phyloP scores from a whole-genome alignment of 257 asterid species.

The Scutellaria galericulata region DNA sequence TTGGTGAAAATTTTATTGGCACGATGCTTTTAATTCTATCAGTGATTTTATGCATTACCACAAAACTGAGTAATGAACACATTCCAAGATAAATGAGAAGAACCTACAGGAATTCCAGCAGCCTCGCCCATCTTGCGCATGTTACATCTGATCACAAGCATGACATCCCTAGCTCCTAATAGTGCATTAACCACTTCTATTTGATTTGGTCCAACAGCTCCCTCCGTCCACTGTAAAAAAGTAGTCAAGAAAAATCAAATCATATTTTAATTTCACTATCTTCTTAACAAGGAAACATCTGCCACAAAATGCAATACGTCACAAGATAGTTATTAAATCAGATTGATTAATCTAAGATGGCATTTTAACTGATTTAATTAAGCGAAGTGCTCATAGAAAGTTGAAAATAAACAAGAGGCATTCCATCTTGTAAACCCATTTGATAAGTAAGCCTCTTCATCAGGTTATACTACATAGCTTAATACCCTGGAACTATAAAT shows the following conservation, averaged over 20 bases:
- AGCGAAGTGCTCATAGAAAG: not conserved
- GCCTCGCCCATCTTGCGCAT: slow-evolving; percentile 96
- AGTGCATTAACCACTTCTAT: slow-evolving; percentile 67
- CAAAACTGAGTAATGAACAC: slow-evolving; percentile 8
- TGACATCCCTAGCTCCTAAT: slow-evolving; percentile 86
- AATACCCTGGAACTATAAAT: not conserved
- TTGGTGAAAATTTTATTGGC: not conserved
- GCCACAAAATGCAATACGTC: not conserved
- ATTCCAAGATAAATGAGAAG: slow-evolving; percentile 22
- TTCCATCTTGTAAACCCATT: not conserved
- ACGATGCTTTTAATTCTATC: not conserved
- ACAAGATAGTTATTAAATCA: too few relatives aligned
- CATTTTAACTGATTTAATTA: not conserved
- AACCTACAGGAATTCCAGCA: slow-evolving; percentile 88
- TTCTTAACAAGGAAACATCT: too few relatives aligned
- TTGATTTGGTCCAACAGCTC: slow-evolving; percentile 54
- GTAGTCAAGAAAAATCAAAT: slow-evolving; percentile 14
- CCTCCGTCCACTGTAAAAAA: slow-evolving; percentile 66
- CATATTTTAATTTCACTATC: not conserved
- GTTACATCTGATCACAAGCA: slow-evolving; percentile 79
- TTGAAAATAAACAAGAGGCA: not conserved
- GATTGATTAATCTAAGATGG: too few relatives aligned
- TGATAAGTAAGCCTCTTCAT: not conserved
- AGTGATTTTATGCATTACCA: not conserved
- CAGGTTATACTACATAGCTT: not conserved